Conservation (phyloP, 1,284 basidiomycete genomes). For the Microstroma glucosiphilum region DNA sequence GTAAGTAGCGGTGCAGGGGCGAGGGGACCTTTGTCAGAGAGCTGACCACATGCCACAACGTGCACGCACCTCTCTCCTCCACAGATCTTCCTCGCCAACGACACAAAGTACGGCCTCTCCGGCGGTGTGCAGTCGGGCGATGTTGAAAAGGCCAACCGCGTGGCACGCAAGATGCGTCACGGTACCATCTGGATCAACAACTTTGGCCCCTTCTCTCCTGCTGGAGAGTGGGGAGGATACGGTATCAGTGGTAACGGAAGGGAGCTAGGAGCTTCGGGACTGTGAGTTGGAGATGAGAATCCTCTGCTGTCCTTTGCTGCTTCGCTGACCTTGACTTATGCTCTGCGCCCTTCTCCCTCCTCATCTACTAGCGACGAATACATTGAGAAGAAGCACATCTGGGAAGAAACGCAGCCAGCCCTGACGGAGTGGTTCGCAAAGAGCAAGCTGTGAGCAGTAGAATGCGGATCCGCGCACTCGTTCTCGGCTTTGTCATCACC, state of each 20-base stretch:
- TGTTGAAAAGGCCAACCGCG: constrained; percentile 29
- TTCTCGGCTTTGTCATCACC: too few species aligned
- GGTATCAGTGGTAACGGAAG: constrained; percentile 48
- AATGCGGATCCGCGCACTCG: too few species aligned
- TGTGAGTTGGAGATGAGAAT: constrained; percentile 17
- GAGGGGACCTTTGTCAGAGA: not conserved
- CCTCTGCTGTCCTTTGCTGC: not conserved
- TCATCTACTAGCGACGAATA: constrained; percentile 31
- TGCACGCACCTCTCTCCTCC: not conserved
- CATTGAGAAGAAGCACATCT: constrained; percentile 46
- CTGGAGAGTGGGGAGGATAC: constrained; percentile 49
- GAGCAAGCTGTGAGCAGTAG: constrained; percentile 7
- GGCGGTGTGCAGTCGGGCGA: constrained; percentile 46
- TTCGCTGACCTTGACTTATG: not conserved
- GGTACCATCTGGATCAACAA: constrained; percentile 50
- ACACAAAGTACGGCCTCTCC: constrained; percentile 48
- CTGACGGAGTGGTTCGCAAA: constrained; percentile 39
- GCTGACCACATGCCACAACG: not conserved
- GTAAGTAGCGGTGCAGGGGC: constrained; percentile 10
- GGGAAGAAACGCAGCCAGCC: constrained; percentile 38
- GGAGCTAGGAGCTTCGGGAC: constrained; percentile 44
- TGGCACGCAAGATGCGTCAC: constrained; percentile 43
- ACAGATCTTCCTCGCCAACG: constrained; percentile 38
- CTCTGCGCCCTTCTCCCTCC: not conserved
- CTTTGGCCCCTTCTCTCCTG: constrained; percentile 44